phyloP scores from a whole-genome alignment of 345 rosid genomes.

The Heritiera fomes region DNA sequence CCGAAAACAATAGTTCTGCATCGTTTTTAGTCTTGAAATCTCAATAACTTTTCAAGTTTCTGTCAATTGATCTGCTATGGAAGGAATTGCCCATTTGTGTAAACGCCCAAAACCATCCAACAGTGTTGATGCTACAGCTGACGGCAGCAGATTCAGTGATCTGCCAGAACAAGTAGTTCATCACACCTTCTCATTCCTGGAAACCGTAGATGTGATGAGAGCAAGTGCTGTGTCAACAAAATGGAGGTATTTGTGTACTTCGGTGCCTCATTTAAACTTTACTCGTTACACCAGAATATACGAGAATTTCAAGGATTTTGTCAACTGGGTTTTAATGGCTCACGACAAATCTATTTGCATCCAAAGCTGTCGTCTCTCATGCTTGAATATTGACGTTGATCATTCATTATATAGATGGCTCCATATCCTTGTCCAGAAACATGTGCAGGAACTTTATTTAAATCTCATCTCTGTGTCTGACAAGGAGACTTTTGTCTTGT shows the following conservation, averaged over 20 bases:
- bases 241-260: neutral
- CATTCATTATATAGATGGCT: neutral
- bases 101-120: neutral
- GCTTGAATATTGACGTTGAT: neutral
- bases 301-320: neutral
- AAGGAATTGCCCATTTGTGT: too few species aligned
- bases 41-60: too few species aligned
- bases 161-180: neutral
- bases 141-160: neutral
- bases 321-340: neutral
- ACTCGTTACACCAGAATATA: neutral
- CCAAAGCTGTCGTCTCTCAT: neutral
- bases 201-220: neutral
- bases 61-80: too few species aligned
- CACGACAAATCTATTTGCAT: neutral
- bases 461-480: too few species aligned
- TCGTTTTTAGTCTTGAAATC: too few species aligned
- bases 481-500: too few species aligned
- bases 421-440: neutral
- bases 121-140: neutral
- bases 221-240: neutral
- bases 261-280: neutral
- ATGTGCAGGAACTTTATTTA: too few species aligned
- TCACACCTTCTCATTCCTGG: neutral
- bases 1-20: too few species aligned